Evolutionary conservation across 2,329 filamentous ascomycete species (phyloP).

Genomic region (Fusarium keratoplasticum): DNA sequence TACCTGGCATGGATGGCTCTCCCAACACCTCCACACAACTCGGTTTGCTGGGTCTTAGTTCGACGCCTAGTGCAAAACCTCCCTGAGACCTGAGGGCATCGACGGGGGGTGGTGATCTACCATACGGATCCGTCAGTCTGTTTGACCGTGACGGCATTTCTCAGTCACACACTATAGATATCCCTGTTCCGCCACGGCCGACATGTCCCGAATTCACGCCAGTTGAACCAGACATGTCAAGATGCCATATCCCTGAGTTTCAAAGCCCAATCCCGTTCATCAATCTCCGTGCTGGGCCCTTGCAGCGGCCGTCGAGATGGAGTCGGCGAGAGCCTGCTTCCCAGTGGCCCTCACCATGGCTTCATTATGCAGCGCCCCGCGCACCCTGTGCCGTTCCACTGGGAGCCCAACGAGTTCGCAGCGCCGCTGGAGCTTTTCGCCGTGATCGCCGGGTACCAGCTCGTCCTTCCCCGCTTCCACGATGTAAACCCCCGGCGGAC

Average conservation of each 20-base stretch:
- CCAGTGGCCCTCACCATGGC: slow-evolving; percentile 57
- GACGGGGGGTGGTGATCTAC: background rate
- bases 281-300: slow-evolving; percentile 20
- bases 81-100: slow-evolving; percentile 31
- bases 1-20: slow-evolving; percentile 37
- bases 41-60: slow-evolving; percentile 36
- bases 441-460: slow-evolving; percentile 66
- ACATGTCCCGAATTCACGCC: slow-evolving; percentile 45
- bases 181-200: slow-evolving; percentile 36
- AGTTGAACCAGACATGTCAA: slow-evolving; percentile 20
- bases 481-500: slow-evolving; percentile 58
- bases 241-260: slow-evolving; percentile 12
- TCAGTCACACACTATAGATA: slow-evolving; percentile 31
- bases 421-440: slow-evolving; percentile 56
- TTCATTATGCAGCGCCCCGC: slow-evolving; percentile 68
- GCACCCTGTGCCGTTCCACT: slow-evolving; percentile 58
- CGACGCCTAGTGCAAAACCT: slow-evolving; percentile 28
- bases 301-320: slow-evolving; percentile 41
- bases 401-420: slow-evolving; percentile 61
- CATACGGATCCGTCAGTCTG: slow-evolving; percentile 19
- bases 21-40: slow-evolving; percentile 39
- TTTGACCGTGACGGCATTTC: slow-evolving; percentile 42
- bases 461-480: slow-evolving; percentile 70
- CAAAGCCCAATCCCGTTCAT: slow-evolving; percentile 13
- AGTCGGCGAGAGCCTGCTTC: slow-evolving; percentile 43